Percentiles rank a stretch among this genome's conserved stretches.
These are phyloP conservation scores for Aureobasidium sp. DNA, from an alignment of 2,329 filamentous ascomycete species.

Conservation along the genomic window DNA sequence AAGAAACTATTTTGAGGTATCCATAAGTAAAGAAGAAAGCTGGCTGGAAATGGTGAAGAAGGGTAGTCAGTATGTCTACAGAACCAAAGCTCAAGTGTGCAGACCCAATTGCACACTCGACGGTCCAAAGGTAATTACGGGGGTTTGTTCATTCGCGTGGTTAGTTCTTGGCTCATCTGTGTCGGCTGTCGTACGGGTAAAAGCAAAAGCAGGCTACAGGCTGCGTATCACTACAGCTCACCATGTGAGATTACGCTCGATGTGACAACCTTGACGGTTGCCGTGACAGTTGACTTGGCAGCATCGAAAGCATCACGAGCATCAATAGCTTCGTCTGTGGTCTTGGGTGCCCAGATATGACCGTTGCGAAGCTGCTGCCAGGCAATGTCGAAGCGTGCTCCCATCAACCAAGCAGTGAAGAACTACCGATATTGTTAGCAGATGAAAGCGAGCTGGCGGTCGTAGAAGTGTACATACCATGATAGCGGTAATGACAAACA, in stretches of 20 bases:
- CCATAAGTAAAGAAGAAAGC: slow-evolving; percentile 12
- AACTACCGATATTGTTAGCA: slow-evolving; percentile 44
- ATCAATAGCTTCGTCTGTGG: slow-evolving; percentile 14
- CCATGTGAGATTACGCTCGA: slow-evolving; percentile 17
- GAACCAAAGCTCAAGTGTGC: not conserved
- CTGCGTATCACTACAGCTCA: slow-evolving; percentile 17
- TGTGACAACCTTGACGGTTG: slow-evolving; percentile 9
- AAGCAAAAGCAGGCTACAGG: not conserved
- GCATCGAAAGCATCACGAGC: slow-evolving; percentile 1
- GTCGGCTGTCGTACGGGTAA: slow-evolving; percentile 1
- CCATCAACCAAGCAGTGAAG: slow-evolving; percentile 66
- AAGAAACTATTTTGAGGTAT: not conserved
- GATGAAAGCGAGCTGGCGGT: not conserved
- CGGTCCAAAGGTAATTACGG: slow-evolving; percentile 1
- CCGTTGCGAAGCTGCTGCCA: slow-evolving; percentile 46
- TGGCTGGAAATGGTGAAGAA: not conserved
- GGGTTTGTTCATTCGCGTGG: not conserved
- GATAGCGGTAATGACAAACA: slow-evolving; percentile 59
- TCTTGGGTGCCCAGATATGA: slow-evolving; percentile 33
- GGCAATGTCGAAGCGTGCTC: slow-evolving; percentile 72
- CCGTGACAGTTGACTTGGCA: not conserved
- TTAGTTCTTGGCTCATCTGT: slow-evolving; percentile 8
- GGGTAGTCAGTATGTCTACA: slow-evolving; percentile 7
- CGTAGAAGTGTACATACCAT: slow-evolving; percentile 58
- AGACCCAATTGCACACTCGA: not conserved